Base-by-base conservation (phyloP, 257 asterid species). In the Solanum sejunctum region DNA sequence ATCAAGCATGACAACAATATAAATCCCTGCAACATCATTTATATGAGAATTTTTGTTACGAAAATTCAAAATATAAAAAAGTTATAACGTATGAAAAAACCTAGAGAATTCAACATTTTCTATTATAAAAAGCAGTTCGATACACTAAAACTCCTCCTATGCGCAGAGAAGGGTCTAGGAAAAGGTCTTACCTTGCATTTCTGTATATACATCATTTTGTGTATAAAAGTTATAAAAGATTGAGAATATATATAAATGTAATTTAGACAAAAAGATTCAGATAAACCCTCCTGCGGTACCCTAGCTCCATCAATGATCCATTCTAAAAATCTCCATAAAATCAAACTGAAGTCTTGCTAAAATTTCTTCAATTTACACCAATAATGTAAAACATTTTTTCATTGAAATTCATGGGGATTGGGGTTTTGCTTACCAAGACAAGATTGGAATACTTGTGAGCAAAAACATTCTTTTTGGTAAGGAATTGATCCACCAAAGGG, bases 1-100 rank as follows among this genome's bases (percentile, higher is more conserved):
- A 95, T 95, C 93, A 94, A 82, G 91, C 98, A 95, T 5, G 98
- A 95, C 4, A 95, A 85, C n/a, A 94, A 15, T 86, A 95, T 94
- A 91, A 95, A 93, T 13, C 87, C 94, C 97, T 95, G 93, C 89
- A 84, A 63, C 36, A 75, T 75, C 11, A 73, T 45, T 6, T n/a
- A 73, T 47, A 15, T 32, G 20, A 64, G 43, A 26, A 26, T 64
- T 6, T 6, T 64, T 18, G 28, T 8, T 64, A 12, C 26, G 20
- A 1, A 61, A 7, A 61, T 21, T 60, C 36, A 21, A 60, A 54
- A 54, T 15, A 54, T 15, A 54, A 54, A 54, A 3, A 15, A 54
- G 20, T 54, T 15, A 36, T 5, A 23, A 23, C 5, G 11, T 60
- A n/a, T 26, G 67, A 60, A 60, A 5, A 60, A 26, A 60, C 67